Conservation (phyloP, 1,139 yeast species). For the Debaryomyces psychrophilus region DNA sequence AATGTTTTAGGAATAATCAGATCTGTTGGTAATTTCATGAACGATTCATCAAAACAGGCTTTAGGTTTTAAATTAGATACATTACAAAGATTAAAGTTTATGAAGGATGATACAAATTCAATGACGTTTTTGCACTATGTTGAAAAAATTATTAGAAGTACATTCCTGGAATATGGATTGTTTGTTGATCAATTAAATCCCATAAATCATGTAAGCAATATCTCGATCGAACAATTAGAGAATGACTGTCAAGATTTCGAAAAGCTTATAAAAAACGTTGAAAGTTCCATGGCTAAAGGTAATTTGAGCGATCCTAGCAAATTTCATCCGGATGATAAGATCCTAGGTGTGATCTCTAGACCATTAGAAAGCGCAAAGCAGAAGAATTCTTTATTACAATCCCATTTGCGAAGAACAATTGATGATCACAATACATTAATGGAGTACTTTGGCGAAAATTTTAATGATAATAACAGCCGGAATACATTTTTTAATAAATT, state of each 20-base stretch:
- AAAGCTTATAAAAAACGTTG: conserved; percentile 54
- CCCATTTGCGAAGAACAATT: conserved; percentile 58
- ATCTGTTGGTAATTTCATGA: conserved; percentile 92
- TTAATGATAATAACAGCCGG: conserved; percentile 52
- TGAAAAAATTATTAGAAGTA: conserved; percentile 74
- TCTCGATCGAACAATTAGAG: conserved; percentile 76
- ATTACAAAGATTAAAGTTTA: conserved; percentile 77
- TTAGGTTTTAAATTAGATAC: conserved; percentile 84
- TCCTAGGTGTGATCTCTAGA: conserved; percentile 48
- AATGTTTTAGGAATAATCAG: conserved; percentile 74
- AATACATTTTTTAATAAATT: conserved; percentile 44
- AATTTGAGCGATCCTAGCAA: conserved; percentile 66
- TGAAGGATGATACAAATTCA: conserved; percentile 80
- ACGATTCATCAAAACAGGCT: conserved; percentile 78
- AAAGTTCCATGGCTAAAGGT: conserved; percentile 65
- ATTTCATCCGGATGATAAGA: conserved; percentile 79
- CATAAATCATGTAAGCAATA: conserved; percentile 64
- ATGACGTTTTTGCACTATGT: conserved; percentile 85
- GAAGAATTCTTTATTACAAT: conserved; percentile 58
- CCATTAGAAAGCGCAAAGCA: conserved; percentile 66
- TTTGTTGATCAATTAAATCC: conserved; percentile 76
- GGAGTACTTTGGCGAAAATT: conserved; percentile 84
- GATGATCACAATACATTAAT: conserved; percentile 62
- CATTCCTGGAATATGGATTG: conserved; percentile 75
- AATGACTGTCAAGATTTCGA: conserved; percentile 69